These are phyloP conservation scores for Dionaea muscipula DNA, from an alignment of 179 eudicot species.

Conservation along the genomic window DNA sequence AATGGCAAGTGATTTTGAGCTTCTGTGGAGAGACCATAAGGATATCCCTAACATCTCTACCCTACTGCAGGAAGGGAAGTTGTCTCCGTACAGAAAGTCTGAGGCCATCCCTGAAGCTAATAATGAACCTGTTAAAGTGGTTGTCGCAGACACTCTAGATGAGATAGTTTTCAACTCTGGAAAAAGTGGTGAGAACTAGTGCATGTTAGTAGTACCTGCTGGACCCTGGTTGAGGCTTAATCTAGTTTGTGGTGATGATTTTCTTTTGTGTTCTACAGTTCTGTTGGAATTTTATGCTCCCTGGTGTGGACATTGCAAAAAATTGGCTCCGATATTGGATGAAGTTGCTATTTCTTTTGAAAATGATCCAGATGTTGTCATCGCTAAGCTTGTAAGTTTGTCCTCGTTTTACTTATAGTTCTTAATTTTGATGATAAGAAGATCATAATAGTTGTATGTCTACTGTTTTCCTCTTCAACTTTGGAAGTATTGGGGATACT, in stretches of 20 bases:
- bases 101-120: slow-evolving; percentile 68
- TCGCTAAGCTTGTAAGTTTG: slow-evolving; percentile 67
- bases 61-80: slow-evolving; percentile 56
- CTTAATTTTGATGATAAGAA: background rate
- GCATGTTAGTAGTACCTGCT: background rate
- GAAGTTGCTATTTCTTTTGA: slow-evolving; percentile 65
- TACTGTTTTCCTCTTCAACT: background rate
- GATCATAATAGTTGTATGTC: background rate
- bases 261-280: slow-evolving; percentile 24
- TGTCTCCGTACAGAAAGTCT: slow-evolving; percentile 49
- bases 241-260: slow-evolving; percentile 1
- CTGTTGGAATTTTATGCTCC: slow-evolving; percentile 81
- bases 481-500: no score
- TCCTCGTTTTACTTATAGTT: background rate
- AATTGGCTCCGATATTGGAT: slow-evolving; percentile 74
- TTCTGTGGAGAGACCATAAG: background rate
- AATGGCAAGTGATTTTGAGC: background rate
- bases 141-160: slow-evolving; percentile 59
- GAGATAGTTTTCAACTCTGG: slow-evolving; percentile 66
- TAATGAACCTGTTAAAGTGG: slow-evolving; percentile 71
- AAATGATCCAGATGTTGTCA: slow-evolving; percentile 48
- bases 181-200: slow-evolving; percentile 48
- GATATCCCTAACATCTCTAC: background rate
- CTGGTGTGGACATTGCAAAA: slow-evolving; percentile 89
- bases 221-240: background rate